These are phyloP conservation scores for Phytopythium boreale DNA, from an alignment of 352 stramenopile genomes.

Conservation along the genomic window DNA sequence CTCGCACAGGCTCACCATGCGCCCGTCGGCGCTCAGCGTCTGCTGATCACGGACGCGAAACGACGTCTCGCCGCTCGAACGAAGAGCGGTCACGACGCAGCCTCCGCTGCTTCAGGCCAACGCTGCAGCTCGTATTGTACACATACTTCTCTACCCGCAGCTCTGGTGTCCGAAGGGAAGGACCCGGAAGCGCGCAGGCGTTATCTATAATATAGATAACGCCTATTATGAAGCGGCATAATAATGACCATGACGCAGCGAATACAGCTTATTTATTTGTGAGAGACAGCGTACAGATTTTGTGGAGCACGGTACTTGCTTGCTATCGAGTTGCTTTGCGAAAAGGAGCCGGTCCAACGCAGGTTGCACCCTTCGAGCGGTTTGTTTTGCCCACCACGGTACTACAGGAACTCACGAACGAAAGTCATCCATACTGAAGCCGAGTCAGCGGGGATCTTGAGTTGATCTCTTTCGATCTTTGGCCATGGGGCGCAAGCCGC, in stretches of 20 bases:
- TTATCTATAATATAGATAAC: not conserved
- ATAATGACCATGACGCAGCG: not conserved
- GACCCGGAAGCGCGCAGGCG: not conserved
- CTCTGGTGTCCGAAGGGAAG: constrained; percentile 3
- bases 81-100: not conserved
- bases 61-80: not conserved
- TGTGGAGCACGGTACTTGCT: no score
- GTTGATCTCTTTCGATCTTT: not conserved
- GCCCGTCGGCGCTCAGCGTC: constrained; percentile 12
- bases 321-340: no score
- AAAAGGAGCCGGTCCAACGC: no score
- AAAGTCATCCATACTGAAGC: no score
- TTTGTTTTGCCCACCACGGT: no score
- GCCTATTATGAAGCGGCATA: not conserved
- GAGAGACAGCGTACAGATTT: not conserved
- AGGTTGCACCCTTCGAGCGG: no score
- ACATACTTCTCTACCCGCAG: not conserved
- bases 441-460: not conserved
- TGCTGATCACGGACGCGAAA: not conserved
- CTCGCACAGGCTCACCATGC: constrained; percentile 28
- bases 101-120: not conserved
- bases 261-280: constrained; percentile 6
- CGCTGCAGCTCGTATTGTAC: not conserved
- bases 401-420: no score
- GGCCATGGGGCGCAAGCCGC: constrained; percentile 18